A percentile compares a stretch with the other conserved stretches of the same genome.
These are phyloP conservation scores for Neophaeococcomyces aloes DNA, from an alignment of 2,329 filamentous ascomycete genomes.

Conservation along the genomic window DNA sequence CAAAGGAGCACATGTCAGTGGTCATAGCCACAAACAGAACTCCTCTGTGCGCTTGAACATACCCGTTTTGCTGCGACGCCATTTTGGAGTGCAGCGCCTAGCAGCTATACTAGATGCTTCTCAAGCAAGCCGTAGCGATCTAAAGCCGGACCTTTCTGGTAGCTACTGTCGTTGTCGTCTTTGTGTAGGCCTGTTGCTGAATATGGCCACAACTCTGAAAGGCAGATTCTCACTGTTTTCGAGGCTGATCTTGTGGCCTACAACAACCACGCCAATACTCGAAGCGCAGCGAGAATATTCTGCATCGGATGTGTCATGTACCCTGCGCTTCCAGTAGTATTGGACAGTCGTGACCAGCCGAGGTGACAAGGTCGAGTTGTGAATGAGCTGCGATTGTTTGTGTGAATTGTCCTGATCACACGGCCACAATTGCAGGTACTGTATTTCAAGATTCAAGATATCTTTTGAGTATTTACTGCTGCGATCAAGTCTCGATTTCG, in stretches of 20 bases:
- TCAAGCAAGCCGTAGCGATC: neutral
- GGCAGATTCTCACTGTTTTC: no score
- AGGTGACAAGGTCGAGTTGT: no score
- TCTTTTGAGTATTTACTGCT: no score
- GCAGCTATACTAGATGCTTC: neutral
- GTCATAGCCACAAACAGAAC: neutral
- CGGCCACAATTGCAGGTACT: neutral
- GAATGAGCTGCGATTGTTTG: neutral
- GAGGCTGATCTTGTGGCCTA: no score
- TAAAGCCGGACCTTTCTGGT: neutral
- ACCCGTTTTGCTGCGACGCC: slow-evolving; percentile 8
- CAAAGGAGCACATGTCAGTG: neutral
- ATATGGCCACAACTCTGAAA: no score
- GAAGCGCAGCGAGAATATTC: no score
- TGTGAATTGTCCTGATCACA: neutral
- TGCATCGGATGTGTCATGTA: no score
- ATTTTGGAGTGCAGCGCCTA: neutral
- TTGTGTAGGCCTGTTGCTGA: no score
- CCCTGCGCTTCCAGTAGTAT: no score
- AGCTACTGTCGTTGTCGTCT: no score
- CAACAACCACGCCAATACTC: no score
- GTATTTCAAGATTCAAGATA: slow-evolving; percentile 1
- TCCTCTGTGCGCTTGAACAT: slow-evolving; percentile 1
- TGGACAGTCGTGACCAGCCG: no score
- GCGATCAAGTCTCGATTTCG: neutral